Base-by-base conservation (phyloP, 495 filamentous ascomycete genomes). In the Cercophora sp. region DNA sequence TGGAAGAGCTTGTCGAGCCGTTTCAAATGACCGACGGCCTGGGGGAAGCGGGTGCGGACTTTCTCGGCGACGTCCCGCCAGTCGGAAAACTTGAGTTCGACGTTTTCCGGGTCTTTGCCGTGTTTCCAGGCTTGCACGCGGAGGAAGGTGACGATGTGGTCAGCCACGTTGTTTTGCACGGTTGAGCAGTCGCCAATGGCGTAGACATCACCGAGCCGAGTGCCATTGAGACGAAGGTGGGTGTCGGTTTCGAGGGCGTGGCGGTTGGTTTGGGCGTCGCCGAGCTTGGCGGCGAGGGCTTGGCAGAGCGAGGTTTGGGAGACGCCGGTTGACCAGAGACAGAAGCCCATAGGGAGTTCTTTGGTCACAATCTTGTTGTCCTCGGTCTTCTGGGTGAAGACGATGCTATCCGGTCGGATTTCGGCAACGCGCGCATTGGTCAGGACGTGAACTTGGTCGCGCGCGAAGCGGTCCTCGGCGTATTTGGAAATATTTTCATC, bases 251-350 rank as follows among this genome's bases (percentile, higher is more conserved):
- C 94, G 8, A 99, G 79, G 13, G 94, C 94, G 60, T 91, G 91
- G 29, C 79, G 80, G 70, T 99, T 99, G 42, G 81, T 88, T 64
- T 99, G 94, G 8, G 72, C 65, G 1, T 77, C 65, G 39, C 88
- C 85, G 13, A 96, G 78, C 58, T 87, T 85, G 2, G 71, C 72
- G 6, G 89, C 84, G 9, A 97, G 74, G 4, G 70, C 80, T 68
- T 88, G 79, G 67, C 80, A 86, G 57, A 99, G 81, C 9, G 86
- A 82, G 15, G 87, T 85, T 66, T 95, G 93, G 0, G 90, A 85
- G 34, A 99, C 92, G 50, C 94, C 94, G 1, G 94, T 99, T 0
- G 93, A 97, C 94, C 94, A 99, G 5, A 99, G 76, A 61, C 93
- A 97, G 71, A 99, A 96, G 41, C 87, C 92, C 76, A 89, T 94